Percentiles rank a stretch among this genome's conserved stretches.
Evolutionary conservation across 192 early-diverging fungal species (phyloP).

Genomic region (Phycomyces nitens): DNA sequence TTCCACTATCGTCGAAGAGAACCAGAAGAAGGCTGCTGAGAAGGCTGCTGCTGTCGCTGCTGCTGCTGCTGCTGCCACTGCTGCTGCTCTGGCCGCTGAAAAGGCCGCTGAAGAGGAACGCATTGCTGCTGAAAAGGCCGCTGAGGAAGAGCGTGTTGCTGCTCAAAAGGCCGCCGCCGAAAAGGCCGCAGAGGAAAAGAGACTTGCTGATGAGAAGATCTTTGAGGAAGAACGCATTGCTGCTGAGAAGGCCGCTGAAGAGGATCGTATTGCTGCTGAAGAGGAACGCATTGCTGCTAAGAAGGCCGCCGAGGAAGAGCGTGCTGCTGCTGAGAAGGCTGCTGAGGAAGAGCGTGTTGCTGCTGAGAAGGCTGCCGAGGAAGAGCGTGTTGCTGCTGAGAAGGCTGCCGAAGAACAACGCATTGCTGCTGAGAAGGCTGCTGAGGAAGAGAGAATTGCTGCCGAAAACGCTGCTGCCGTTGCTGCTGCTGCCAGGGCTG

Average conservation of each 20-base stretch:
- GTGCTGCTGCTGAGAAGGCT: not conserved
- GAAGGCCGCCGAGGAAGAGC: not conserved
- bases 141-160: not conserved
- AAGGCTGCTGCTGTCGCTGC: not conserved
- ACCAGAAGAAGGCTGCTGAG: not conserved
- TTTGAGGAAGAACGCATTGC: not conserved
- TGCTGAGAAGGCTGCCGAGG: constrained; percentile 1
- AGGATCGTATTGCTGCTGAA: not conserved
- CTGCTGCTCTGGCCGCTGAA: too few species aligned
- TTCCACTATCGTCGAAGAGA: not conserved
- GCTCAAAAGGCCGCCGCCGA: not conserved
- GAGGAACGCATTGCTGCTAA: not conserved
- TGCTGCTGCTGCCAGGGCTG: not conserved
- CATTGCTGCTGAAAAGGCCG: not conserved
- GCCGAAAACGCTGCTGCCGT: constrained; percentile 3
- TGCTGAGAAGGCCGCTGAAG: not conserved
- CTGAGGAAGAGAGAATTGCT: constrained; percentile 3
- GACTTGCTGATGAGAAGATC: too few species aligned
- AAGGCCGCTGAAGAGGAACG: too few species aligned
- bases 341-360: not conserved
- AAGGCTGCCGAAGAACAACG: constrained; percentile 2
- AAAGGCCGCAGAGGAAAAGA: too few species aligned
- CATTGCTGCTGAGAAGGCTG: not conserved
- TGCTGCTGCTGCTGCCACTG: not conserved
- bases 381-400: not conserved